Base-by-base conservation (phyloP, 495 filamentous ascomycete genomes). In the Tuber aestivum region DNA sequence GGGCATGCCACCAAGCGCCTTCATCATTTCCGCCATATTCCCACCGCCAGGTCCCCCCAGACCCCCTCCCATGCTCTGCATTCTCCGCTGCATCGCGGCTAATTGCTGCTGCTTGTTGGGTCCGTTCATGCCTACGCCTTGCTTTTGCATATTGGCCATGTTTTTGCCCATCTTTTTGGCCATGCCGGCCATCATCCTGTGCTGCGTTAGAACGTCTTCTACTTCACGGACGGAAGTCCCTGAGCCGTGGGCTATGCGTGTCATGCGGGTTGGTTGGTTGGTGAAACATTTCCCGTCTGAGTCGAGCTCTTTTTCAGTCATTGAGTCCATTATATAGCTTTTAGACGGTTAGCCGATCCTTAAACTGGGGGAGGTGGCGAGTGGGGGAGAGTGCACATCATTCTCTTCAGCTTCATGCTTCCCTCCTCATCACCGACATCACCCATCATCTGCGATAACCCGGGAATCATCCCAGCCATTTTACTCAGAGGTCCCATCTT, bases 111-210 rank as follows among this genome's bases (percentile, higher is more conserved):
- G 87, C 82, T 93, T 92, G 86, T 97, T 97, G 21, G 87, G 89
- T 70, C 95, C 94, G 70, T 91, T 92, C 90, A 97, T 92, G 76
- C 92, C 93, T 56, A 91, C 91, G 86, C 98, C 95, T 3, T 94
- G 94, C 37, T 90, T 91, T 84, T 97, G 93, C 92, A 97, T 96
- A 80, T 97, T 95, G 85, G 94, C 94, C 92, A 95, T 94, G 84
- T 92, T 93, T 27, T 94, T 94, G 72, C 95, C 94, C 88, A 97
- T 95, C 85, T 94, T 95, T 91, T 98, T 99, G 56, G 95, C 95
- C 95, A 99, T 97, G 44, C 93, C 93, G 44, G 93, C 94, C 95
- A 99, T 99, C 92, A 97, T 97, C 77, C 92, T 89, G 84, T 97
- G 95, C 85, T 99, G 95, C 1, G 93, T 97, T 35, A 99, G 88